Evolutionary conservation across 768 basidiomycete species (phyloP), one percentile per base, ranked within the genome.

Genomic region (Phaffia tasmanica): DNA sequence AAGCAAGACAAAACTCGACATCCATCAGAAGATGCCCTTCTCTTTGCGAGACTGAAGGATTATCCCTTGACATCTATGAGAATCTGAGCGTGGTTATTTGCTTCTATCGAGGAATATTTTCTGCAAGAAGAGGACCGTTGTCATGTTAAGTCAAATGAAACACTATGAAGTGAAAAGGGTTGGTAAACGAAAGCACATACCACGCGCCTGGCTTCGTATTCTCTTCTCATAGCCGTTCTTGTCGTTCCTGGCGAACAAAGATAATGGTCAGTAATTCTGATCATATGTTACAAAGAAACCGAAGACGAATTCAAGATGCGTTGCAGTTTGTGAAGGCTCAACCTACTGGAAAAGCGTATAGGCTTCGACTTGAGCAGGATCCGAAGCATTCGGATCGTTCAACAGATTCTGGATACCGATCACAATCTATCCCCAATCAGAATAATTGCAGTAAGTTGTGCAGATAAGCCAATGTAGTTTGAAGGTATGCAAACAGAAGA

Each of bases 321-420:
- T 32, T 50, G n/a, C 4, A 14, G 21, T 23, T 1, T 32, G n/a
- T 54, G 9, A 8, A 50, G 56, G 27, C 18, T 25, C 21, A 25
- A 79, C 90, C 73, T 72, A 94, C 93, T 94, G 95, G 82, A 92
- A 98, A 86, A 95, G 88, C 42, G 90, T 93, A 77, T 98, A 98
- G 15, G 95, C 95, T 72, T 98, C 94, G 64, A 92, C 91, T 75
- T 99, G 95, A 0, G 95, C 95, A 8, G 95, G 95, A 78, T 99
- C 95, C 67, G 87, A 88, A 51, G 93, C 88, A 73, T 99, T 99
- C 11, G 95, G 94, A 71, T 94, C 88, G 73, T 94, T 86, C 67
- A 99, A 79, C 2, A 99, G 80, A 72, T 98, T 95, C 76, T 99
- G 95, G 60, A 99, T 88, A 64, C 95, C 95, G 15, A 97, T 81